These are phyloP conservation scores for Candida freyschussii DNA, from an alignment of 1,139 yeast genomes.

Conservation along the genomic window DNA sequence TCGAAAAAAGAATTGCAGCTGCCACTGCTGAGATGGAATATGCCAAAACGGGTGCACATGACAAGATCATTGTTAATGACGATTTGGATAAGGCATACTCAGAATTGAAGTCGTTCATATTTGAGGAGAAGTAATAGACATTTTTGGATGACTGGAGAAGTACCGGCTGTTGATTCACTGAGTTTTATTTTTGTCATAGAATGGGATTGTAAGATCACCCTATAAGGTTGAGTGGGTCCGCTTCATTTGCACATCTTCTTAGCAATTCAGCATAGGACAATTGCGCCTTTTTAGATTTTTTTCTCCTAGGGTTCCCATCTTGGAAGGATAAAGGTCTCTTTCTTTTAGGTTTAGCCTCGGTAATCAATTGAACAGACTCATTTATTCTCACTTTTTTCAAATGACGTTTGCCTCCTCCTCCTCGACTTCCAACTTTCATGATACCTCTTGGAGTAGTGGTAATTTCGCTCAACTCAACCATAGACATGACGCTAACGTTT, in stretches of 20 bases:
- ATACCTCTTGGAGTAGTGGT: slow-evolving; percentile 12
- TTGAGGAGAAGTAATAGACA: slow-evolving; percentile 28
- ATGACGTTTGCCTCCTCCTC: neutral
- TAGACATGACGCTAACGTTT: slow-evolving; percentile 7
- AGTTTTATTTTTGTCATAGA: no score
- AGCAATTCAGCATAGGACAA: slow-evolving; percentile 7
- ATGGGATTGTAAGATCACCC: neutral
- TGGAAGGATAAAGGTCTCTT: slow-evolving; percentile 7
- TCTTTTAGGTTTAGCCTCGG: slow-evolving; percentile 1
- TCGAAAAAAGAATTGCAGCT: slow-evolving; percentile 78
- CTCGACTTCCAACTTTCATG: slow-evolving; percentile 4
- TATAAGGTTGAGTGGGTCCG: slow-evolving; percentile 20
- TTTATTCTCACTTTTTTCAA: slow-evolving; percentile 18
- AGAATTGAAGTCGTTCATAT: slow-evolving; percentile 73
- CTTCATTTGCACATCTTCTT: slow-evolving; percentile 13
- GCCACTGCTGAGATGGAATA: slow-evolving; percentile 86
- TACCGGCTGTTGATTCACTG: neutral
- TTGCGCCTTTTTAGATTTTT: slow-evolving; percentile 1
- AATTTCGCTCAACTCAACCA: slow-evolving; percentile 5
- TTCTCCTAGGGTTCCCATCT: slow-evolving; percentile 3
- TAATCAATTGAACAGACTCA: slow-evolving; percentile 16
- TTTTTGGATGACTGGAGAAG: no score
- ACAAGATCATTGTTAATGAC: slow-evolving; percentile 81
- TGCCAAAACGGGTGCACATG: slow-evolving; percentile 89
- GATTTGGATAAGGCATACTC: slow-evolving; percentile 83